phyloP scores from a whole-genome alignment of 2,329 filamentous ascomycete species.

The Exserohilum turcica region DNA sequence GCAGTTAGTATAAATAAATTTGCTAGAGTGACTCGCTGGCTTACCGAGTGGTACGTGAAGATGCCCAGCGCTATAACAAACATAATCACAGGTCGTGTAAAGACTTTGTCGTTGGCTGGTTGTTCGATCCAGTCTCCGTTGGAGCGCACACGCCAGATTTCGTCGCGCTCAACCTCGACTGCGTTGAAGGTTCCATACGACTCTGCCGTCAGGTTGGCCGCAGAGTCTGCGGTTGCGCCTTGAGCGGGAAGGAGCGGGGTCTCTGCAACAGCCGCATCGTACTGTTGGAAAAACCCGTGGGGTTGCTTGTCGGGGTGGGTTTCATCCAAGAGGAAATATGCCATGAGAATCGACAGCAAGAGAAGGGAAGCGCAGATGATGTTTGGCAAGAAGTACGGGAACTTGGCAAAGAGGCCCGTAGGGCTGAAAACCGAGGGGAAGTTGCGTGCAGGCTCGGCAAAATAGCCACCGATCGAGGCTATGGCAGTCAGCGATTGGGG shows the following conservation, averaged over 20 bases:
- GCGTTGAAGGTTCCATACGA: constrained; percentile 76
- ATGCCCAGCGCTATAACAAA: constrained; percentile 83
- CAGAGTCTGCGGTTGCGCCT: constrained; percentile 73
- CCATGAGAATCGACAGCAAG: constrained; percentile 76
- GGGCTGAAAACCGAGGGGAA: constrained; percentile 74
- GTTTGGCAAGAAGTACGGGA: constrained; percentile 89
- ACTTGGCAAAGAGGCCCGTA: constrained; percentile 72
- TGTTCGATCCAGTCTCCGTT: constrained; percentile 52
- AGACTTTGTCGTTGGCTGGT: constrained; percentile 52
- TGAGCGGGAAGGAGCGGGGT: constrained; percentile 78
- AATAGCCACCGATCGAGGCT: constrained; percentile 81
- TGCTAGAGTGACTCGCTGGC: background rate
- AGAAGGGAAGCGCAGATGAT: constrained; percentile 79
- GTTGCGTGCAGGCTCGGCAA: constrained; percentile 75
- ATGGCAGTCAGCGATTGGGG: constrained; percentile 24
- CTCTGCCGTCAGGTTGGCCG: constrained; percentile 75
- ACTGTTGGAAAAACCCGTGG: constrained; percentile 48
- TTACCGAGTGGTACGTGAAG: constrained; percentile 82
- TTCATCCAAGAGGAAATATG: constrained; percentile 82
- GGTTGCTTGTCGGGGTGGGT: constrained; percentile 84
- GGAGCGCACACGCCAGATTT: constrained; percentile 58
- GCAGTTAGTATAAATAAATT: constrained; percentile 6
- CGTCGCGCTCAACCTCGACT: constrained; percentile 60
- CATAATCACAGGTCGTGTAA: constrained; percentile 70
- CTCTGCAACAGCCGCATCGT: constrained; percentile 58